Conservation (phyloP, 2,329 filamentous ascomycete species). For the Coniochaeta sp. region DNA sequence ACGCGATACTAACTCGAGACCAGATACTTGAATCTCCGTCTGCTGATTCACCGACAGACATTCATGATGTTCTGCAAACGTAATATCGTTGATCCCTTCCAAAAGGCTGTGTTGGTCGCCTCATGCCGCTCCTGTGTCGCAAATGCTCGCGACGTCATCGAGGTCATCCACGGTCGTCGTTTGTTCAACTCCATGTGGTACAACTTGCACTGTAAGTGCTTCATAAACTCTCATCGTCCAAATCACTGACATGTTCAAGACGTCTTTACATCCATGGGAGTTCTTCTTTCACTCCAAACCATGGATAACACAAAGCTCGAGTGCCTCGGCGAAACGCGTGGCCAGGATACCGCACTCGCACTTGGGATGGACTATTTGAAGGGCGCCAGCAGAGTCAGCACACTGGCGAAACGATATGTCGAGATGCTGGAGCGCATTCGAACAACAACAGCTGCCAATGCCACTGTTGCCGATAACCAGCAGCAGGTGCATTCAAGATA, state of each 20-base stretch:
- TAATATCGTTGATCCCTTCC: constrained; percentile 6
- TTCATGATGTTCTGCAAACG: constrained; percentile 7
- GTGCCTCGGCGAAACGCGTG: neutral
- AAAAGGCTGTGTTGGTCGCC: constrained; percentile 5
- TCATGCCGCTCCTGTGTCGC: constrained; percentile 4
- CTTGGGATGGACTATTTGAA: constrained; percentile 2
- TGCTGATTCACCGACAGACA: constrained; percentile 7
- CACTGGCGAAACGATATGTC: neutral
- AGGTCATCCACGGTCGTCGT: constrained; percentile 4
- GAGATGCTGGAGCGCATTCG: neutral
- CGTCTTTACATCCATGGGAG: constrained; percentile 9
- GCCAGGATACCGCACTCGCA: neutral
- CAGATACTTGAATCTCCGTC: constrained; percentile 6
- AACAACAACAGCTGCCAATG: neutral
- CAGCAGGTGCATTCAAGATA: neutral
- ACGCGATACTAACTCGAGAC: neutral
- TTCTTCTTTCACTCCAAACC: constrained; percentile 5
- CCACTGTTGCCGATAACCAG: neutral
- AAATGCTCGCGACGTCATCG: constrained; percentile 4
- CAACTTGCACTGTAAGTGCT: constrained; percentile 6
- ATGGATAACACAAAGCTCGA: constrained; percentile 5
- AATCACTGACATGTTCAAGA: constrained; percentile 2
- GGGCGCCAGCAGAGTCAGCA: neutral
- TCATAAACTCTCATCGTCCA: neutral
- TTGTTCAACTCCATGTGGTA: constrained; percentile 8